Percentiles rank a stretch among this genome's conserved stretches.
These are phyloP conservation scores for Paraphoma chrysanthemicola DNA, from an alignment of 2,329 filamentous ascomycete species.

Conservation along the genomic window DNA sequence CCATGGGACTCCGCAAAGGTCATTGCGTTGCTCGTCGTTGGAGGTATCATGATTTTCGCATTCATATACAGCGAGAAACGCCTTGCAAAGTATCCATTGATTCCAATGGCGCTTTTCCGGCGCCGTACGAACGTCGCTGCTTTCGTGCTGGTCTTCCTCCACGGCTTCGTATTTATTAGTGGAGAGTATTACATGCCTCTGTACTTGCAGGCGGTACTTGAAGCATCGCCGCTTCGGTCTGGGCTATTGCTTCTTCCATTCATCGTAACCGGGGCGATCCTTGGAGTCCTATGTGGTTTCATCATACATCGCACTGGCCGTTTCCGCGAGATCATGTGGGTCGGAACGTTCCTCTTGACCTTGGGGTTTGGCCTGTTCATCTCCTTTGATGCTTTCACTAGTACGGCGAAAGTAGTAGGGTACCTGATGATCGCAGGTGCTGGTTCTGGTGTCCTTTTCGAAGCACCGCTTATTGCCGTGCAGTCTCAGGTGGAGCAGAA, in stretches of 20 bases:
- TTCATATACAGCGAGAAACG: conserved; percentile 70
- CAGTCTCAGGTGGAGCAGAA: conserved; percentile 61
- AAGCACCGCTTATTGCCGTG: conserved; percentile 63
- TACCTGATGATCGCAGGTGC: conserved; percentile 60
- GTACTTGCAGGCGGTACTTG: conserved; percentile 74
- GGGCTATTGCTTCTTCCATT: conserved; percentile 69
- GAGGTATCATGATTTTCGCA: conserved; percentile 54
- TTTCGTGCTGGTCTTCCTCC: conserved; percentile 58
- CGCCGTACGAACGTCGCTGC: conserved; percentile 63
- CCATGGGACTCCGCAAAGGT: conserved; percentile 63
- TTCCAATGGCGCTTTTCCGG: conserved; percentile 69
- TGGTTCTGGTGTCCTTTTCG: conserved; percentile 61
- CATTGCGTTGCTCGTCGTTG: conserved; percentile 62
- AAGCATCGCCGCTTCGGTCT: conserved; percentile 66
- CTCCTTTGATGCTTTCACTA: conserved; percentile 34
- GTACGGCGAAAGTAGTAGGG: conserved; percentile 49
- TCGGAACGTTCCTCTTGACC: conserved; percentile 39
- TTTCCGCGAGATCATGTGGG: conserved; percentile 50
- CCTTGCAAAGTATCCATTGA: conserved; percentile 71
- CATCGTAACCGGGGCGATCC: conserved; percentile 53
- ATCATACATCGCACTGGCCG: conserved; percentile 55
- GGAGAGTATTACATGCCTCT: conserved; percentile 75
- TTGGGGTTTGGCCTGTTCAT: conserved; percentile 47
- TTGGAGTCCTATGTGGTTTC: conserved; percentile 56
- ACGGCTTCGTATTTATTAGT: conserved; percentile 60